These are phyloP conservation scores for Guyanaporus albipodus DNA, from an alignment of 768 basidiomycete species.

Conservation along the genomic window DNA sequence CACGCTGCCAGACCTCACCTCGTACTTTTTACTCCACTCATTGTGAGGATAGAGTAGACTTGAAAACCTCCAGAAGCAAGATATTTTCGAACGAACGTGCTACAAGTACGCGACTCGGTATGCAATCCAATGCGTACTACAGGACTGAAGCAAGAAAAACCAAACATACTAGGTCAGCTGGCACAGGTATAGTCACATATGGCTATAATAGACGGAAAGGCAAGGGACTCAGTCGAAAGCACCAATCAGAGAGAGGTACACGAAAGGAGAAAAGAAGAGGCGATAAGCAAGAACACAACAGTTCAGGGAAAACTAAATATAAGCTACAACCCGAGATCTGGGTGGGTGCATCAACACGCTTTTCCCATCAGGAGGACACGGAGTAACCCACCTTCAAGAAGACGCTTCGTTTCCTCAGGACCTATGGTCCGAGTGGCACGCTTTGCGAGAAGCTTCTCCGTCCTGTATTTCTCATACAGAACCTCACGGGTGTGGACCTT, in stretches of 20 bases:
- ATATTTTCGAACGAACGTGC: constrained; percentile 20
- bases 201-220: constrained; percentile 5
- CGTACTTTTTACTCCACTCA: constrained; percentile 1
- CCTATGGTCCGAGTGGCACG: constrained; percentile 78
- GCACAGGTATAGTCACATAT: constrained; percentile 19
- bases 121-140: constrained; percentile 21
- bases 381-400: constrained; percentile 60
- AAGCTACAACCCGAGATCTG: constrained; percentile 47
- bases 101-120: constrained; percentile 22
- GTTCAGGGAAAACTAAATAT: constrained; percentile 21
- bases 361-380: constrained; percentile 17
- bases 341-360: constrained; percentile 20
- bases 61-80: constrained; percentile 12
- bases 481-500: constrained; percentile 84
- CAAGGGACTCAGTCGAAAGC: constrained; percentile 4
- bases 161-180: constrained; percentile 13
- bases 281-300: constrained; percentile 24
- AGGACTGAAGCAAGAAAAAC: constrained; percentile 23
- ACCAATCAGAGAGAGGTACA: constrained; percentile 8
- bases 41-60: constrained; percentile 6
- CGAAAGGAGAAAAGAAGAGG: constrained; percentile 1
- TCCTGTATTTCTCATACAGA: constrained; percentile 89
- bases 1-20: neutral
- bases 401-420: constrained; percentile 65
- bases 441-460: constrained; percentile 83